Base-by-base conservation (phyloP, 495 filamentous ascomycete genomes). In the Aspergillus avenaceus region DNA sequence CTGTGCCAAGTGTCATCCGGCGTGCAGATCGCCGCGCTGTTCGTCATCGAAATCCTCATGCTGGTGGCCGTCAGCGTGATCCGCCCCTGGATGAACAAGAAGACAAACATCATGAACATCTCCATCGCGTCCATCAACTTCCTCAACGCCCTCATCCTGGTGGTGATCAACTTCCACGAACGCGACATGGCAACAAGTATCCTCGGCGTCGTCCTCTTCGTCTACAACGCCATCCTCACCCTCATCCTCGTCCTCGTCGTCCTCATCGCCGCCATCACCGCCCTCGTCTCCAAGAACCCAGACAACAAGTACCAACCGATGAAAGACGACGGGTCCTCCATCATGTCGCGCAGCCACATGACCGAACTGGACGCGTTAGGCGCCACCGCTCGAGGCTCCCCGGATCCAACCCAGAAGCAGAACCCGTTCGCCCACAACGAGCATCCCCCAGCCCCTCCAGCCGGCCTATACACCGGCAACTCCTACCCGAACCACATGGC, bases 11-110 rank as follows among this genome's bases (percentile, higher is more conserved):
- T 66, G 0, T 79, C 69, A 27, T 84, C 85, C 13, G 81, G 78
- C 11, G 81, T 84, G 8, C 93, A 97, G 63, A 90, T 91, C 6
- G 78, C 97, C 43, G 88, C 84, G 2, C 70, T 97, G 50, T 76
- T 97, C 41, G 65, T 98, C 31, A 84, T 97, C 54, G 92, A 98
- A 69, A 83, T 86, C 0, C 80, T 61, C 21, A 85, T 88, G 60
- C 77, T 98, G 51, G 84, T 97, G 55, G 79, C 64, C 29, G 83
- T 90, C 27, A 85, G 81, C 53, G 82, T 95, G 34, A 71, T 96
- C 57, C 84, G 89, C 24, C 93, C 93, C 4, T 98, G 89, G 83
- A 96, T 97, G 93, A 91, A 98, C 76, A 97, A 95, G 81, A 92
- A 90, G 71, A 96, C 91, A 53, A 98, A 98, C 65, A 81, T 84